Base-by-base conservation (phyloP, 495 filamentous ascomycete genomes). In the Penicillium lividum region DNA sequence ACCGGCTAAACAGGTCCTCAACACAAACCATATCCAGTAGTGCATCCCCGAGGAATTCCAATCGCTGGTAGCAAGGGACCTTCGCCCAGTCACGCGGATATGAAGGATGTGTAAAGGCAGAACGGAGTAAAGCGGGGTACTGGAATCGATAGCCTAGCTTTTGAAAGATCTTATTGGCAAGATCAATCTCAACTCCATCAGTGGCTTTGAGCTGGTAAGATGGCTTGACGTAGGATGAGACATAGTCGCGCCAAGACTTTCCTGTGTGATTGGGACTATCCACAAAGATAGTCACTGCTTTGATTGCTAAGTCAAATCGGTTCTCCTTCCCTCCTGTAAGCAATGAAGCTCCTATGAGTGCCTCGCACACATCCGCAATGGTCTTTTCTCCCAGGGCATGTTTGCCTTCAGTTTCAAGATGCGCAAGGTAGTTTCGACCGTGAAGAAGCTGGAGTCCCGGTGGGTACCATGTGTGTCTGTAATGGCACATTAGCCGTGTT, bases 301-400 rank as follows among this genome's bases (percentile, higher is more conserved):
- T 82, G 38, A 95, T 86, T 13, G 95, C 93, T 69, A 87, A 78
- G 64, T 97, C 89, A 66, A 93, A 89, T 38, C 80, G 82, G 52
- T 82, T 70, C 1, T 78, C 69, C 44, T 77, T 62, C 13, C 82
- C 78, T 31, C 80, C 77, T 3, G 87, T 84, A 8, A 97, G 77
- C 44, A 96, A 82, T 0, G 94, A 87, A 5, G 93, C 94, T 15
- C 92, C 94, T 53, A 98, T 98, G 60, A 98, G 67, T 3, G 94
- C 94, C 71, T 98, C 94, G 57, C 91, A 96, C 18, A 98, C 93
- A 75, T 98, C 94, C n/a, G 94, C 94, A 68, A 97, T 89, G 4
- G 90, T 86, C 73, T 98, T 98, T 66, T 96, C 89, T 3, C 84
- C 89, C 6, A 98, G 82, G 0, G 74, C 66, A 64, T 97, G 93